A percentile compares a stretch with the other conserved stretches of the same genome.
phyloP scores from a whole-genome alignment of 208 protist genomes.

The Entamoeba invadens region DNA sequence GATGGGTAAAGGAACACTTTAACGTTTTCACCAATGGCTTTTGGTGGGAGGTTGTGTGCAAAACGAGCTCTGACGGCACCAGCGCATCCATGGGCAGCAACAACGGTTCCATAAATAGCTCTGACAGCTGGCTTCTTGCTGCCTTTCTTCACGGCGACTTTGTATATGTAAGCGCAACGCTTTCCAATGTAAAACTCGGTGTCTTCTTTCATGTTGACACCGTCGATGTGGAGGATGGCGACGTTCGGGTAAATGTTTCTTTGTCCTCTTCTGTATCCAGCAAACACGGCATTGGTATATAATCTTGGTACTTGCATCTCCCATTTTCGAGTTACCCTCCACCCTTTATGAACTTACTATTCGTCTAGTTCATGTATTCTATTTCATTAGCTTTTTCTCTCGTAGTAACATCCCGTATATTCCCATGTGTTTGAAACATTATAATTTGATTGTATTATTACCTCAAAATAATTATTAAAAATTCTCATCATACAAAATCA shows the following conservation, averaged over 20 bases:
- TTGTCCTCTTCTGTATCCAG: not conserved
- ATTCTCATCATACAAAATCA: no score
- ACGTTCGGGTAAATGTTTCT: not conserved
- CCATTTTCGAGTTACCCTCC: no score
- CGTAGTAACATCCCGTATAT: no score
- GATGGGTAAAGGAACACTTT: conserved; percentile 88
- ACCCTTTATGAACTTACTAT: no score
- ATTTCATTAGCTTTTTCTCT: no score
- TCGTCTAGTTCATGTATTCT: no score
- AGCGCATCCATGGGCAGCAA: conserved; percentile 78
- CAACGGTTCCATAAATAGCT: conserved; percentile 87
- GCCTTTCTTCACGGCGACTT: conserved; percentile 57
- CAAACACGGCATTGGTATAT: not conserved
- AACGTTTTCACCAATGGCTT: conserved; percentile 71
- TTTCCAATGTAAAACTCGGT: conserved; percentile 91
- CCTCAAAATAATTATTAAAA: no score
- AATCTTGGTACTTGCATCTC: no score
- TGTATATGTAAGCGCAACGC: conserved; percentile 87
- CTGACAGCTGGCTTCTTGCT: conserved; percentile 39
- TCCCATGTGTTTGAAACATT: no score
- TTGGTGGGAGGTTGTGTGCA: conserved; percentile 71
- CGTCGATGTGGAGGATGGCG: conserved; percentile 40
- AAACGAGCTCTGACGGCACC: conserved; percentile 89
- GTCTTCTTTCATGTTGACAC: conserved; percentile 74
- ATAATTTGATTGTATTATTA: no score